Percentiles rank a stretch among this genome's conserved stretches.
Conservation (phyloP, 176 grass and related monocot genomes). For the Aegilops longissima region DNA sequence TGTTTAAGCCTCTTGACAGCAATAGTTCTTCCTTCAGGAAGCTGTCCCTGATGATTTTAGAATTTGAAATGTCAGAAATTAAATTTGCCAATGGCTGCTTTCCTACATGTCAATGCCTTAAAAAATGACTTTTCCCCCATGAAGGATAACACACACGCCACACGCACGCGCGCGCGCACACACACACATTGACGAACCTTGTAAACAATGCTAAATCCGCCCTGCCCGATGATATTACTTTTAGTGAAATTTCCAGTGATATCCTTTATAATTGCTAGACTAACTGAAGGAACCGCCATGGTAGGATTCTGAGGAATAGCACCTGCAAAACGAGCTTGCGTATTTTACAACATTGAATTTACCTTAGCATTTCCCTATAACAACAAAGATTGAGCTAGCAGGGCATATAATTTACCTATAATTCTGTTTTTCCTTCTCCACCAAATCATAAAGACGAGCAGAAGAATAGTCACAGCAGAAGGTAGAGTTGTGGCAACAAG, state of each 20-base stretch:
- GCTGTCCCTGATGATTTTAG: background rate
- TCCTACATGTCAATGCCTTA: background rate
- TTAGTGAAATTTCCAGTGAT: constrained; percentile 24
- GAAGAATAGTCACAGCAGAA: background rate
- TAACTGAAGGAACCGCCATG: constrained; percentile 12
- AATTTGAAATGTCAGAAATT: background rate
- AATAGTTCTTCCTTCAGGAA: constrained; percentile 13
- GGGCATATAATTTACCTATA: background rate
- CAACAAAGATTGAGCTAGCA: background rate
- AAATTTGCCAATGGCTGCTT: background rate
- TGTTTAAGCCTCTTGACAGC: constrained; percentile 14
- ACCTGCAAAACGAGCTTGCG: background rate
- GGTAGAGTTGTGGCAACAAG: background rate
- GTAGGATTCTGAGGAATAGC: background rate
- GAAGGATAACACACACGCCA: background rate
- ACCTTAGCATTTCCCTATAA: background rate
- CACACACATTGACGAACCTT: background rate
- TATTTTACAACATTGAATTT: background rate
- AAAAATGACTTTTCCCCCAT: background rate
- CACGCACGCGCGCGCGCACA: background rate
- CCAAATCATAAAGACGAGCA: background rate
- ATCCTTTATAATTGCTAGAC: background rate
- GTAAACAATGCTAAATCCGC: constrained; percentile 36
- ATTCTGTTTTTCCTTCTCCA: constrained; percentile 9
- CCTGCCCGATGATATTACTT: constrained; percentile 19